Conservation (phyloP, 2,329 filamentous ascomycete genomes). For the Fusarium compactum region DNA sequence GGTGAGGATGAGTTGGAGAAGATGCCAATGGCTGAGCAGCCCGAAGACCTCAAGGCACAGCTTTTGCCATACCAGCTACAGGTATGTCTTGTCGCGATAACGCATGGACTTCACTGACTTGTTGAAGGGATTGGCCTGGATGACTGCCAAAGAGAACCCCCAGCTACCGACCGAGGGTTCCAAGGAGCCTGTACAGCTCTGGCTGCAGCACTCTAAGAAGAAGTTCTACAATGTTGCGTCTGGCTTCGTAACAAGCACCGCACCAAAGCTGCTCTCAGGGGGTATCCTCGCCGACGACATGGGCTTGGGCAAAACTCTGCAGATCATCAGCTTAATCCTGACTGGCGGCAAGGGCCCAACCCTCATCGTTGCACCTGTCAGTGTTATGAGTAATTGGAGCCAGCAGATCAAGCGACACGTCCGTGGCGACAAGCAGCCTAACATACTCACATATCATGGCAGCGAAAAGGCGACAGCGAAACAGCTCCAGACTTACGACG, state of each 20-base stretch:
- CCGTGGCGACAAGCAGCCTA: conserved; percentile 70
- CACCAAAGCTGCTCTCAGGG: conserved; percentile 77
- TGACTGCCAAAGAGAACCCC: conserved; percentile 80
- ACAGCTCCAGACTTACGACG: conserved; percentile 74
- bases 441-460: conserved; percentile 81
- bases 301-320: conserved; percentile 90
- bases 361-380: conserved; percentile 83
- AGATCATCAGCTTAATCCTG: conserved; percentile 84
- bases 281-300: conserved; percentile 91
- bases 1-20: conserved; percentile 76
- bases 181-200: conserved; percentile 77
- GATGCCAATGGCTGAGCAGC: conserved; percentile 80
- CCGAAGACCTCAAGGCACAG: conserved; percentile 70
- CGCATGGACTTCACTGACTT: conserved; percentile 34
- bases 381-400: conserved; percentile 92
- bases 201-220: conserved; percentile 68
- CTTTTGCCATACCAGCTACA: conserved; percentile 84
- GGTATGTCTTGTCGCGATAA: conserved; percentile 49
- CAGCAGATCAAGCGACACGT: conserved; percentile 82
- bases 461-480: conserved; percentile 65
- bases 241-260: conserved; percentile 69
- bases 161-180: conserved; percentile 69
- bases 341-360: conserved; percentile 70
- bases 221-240: conserved; percentile 71
- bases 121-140: conserved; percentile 80